Evolutionary conservation across 2,329 filamentous ascomycete species (phyloP).

Genomic region (Colletotrichum falcatum): DNA sequence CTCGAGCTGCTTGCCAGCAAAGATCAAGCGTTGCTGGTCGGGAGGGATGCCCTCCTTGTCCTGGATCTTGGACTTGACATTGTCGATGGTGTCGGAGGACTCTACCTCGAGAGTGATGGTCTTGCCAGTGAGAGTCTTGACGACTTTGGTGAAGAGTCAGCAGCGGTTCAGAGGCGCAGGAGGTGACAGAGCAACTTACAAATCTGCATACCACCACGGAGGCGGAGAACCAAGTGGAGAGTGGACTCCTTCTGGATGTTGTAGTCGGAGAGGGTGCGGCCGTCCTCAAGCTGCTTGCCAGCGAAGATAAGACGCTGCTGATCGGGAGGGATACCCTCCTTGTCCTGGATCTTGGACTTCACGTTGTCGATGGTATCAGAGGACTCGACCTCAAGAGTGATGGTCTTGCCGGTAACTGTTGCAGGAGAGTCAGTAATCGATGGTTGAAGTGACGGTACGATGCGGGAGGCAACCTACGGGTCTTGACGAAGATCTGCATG

Average conservation of each 20-base stretch:
- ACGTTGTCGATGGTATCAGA: slow-evolving; percentile 88
- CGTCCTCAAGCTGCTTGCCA: slow-evolving; percentile 61
- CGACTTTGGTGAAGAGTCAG: slow-evolving; percentile 57
- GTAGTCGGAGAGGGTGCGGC: slow-evolving; percentile 67
- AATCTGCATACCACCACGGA: slow-evolving; percentile 75
- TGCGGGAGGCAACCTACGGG: slow-evolving; percentile 71
- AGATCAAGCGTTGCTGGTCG: slow-evolving; percentile 96
- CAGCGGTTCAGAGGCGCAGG: slow-evolving; percentile 39
- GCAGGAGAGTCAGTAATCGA: slow-evolving; percentile 53
- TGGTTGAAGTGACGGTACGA: slow-evolving; percentile 50
- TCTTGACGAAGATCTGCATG: slow-evolving; percentile 99
- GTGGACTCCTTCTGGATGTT: slow-evolving; percentile 75
- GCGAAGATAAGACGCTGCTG: slow-evolving; percentile 89
- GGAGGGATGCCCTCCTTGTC: slow-evolving; percentile 98
- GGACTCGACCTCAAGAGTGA: slow-evolving; percentile 83
- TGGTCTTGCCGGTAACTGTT: slow-evolving; percentile 86
- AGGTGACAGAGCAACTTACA: slow-evolving; percentile 58
- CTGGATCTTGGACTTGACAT: slow-evolving; percentile 97
- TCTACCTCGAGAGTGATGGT: slow-evolving; percentile 94
- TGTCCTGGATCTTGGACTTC: slow-evolving; percentile 91
- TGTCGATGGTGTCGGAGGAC: slow-evolving; percentile 92
- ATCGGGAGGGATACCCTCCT: slow-evolving; percentile 89
- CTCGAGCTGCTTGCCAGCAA: slow-evolving; percentile 95
- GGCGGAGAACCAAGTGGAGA: slow-evolving; percentile 80
- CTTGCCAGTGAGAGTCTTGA: slow-evolving; percentile 91